These are phyloP conservation scores for Plasmopara viticola DNA, from an alignment of 352 stramenopile genomes.

Conservation along the genomic window DNA sequence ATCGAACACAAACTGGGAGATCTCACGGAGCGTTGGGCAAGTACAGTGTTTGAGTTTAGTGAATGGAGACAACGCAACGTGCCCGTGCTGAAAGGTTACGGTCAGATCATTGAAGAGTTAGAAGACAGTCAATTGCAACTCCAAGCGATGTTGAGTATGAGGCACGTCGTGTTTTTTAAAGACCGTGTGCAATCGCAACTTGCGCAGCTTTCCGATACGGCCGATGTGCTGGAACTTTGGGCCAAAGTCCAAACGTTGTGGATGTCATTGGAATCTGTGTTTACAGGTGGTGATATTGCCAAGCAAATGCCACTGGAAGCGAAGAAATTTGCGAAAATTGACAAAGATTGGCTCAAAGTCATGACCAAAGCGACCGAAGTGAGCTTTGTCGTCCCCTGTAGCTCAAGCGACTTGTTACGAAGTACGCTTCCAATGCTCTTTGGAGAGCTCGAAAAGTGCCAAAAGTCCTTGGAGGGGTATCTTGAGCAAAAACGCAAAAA, in stretches of 20 bases:
- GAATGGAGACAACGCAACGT: constrained; percentile 77
- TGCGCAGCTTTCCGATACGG: constrained; percentile 80
- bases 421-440: constrained; percentile 85
- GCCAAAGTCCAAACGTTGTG: constrained; percentile 89
- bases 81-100: constrained; percentile 71
- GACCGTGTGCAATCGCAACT: constrained; percentile 75
- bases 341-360: constrained; percentile 89
- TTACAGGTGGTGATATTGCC: constrained; percentile 89
- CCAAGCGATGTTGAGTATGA: constrained; percentile 84
- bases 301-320: constrained; percentile 90
- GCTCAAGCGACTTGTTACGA: constrained; percentile 77
- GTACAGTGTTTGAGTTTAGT: constrained; percentile 76
- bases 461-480: constrained; percentile 89
- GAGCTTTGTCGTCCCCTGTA: constrained; percentile 69
- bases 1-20: constrained; percentile 87
- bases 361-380: constrained; percentile 83
- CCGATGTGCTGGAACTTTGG: constrained; percentile 87
- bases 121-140: constrained; percentile 86
- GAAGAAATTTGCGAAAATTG: constrained; percentile 90
- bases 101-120: constrained; percentile 81
- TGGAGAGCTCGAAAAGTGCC: constrained; percentile 87
- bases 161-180: constrained; percentile 86
- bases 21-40: constrained; percentile 79
- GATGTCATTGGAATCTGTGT: constrained; percentile 88
- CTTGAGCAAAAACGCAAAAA: constrained; percentile 88